A percentile compares a stretch with the other conserved stretches of the same genome.
phyloP scores from a whole-genome alignment of 441 rosid genomes.

The Adansonia rubrostipa region DNA sequence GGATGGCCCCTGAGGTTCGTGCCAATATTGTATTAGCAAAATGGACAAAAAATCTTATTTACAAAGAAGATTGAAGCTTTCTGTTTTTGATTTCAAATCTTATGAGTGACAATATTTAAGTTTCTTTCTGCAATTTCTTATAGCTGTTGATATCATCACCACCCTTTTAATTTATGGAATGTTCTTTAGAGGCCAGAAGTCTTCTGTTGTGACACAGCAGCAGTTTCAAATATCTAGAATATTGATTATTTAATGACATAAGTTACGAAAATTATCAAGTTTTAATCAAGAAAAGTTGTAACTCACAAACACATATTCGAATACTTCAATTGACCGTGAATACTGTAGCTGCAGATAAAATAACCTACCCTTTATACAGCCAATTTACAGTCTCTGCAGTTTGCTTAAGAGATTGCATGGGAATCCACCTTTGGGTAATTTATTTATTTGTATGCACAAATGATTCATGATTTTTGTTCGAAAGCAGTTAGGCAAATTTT shows the following conservation, averaged over 20 bases:
- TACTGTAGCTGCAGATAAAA: neutral
- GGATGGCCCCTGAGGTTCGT: constrained; percentile 99
- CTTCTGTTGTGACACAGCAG: neutral
- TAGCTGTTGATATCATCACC: neutral
- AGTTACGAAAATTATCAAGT: neutral
- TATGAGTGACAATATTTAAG: neutral
- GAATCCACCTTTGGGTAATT: too few relatives aligned
- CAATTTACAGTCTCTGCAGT: neutral
- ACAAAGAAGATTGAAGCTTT: neutral
- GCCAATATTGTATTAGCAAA: constrained; percentile 13
- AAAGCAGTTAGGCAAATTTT: neutral
- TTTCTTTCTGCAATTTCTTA: too few relatives aligned
- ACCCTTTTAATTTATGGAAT: neutral
- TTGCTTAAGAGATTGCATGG: neutral
- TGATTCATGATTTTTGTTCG: too few relatives aligned
- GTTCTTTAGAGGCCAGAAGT: neutral
- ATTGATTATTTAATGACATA: neutral
- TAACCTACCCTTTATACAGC: neutral
- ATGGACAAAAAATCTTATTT: neutral
- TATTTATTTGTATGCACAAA: too few relatives aligned
- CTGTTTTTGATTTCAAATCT: neutral
- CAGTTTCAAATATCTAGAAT: constrained; percentile 1
- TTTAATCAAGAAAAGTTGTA: neutral
- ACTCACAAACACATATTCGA: neutral
- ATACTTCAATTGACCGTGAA: neutral